A percentile compares a stretch with the other conserved stretches of the same genome.
These are phyloP conservation scores for Fusarium goolgardi DNA, from an alignment of 2,329 filamentous ascomycete genomes.

Conservation along the genomic window DNA sequence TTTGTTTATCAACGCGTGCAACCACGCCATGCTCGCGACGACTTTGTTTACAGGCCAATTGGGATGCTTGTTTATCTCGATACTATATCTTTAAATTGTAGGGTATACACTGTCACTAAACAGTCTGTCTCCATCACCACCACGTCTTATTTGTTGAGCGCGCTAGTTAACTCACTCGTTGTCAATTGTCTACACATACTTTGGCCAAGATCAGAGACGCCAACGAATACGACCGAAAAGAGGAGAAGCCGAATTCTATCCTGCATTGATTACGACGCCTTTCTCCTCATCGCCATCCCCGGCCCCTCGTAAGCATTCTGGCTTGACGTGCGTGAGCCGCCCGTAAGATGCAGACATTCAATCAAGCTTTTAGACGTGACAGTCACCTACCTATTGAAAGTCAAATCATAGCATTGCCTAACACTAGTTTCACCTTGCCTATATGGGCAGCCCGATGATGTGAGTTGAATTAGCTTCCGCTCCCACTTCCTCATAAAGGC, in stretches of 20 bases:
- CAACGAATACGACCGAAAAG: constrained; percentile 17
- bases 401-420: constrained; percentile 7
- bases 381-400: constrained; percentile 22
- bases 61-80: constrained; percentile 3
- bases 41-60: constrained; percentile 1
- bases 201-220: constrained; percentile 14
- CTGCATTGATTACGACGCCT: constrained; percentile 20
- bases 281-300: constrained; percentile 4
- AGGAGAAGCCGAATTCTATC: constrained; percentile 19
- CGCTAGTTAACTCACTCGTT: constrained; percentile 18
- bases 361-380: constrained; percentile 7
- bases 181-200: constrained; percentile 2
- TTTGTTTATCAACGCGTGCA: constrained; percentile 34
- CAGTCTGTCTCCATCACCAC: constrained; percentile 26
- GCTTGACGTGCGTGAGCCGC: constrained; percentile 7
- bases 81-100: neutral
- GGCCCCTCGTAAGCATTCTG: constrained; percentile 13
- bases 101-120: neutral
- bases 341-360: constrained; percentile 1
- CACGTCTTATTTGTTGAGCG: constrained; percentile 20
- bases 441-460: constrained; percentile 3
- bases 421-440: constrained; percentile 4
- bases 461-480: constrained; percentile 10
- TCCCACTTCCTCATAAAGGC: neutral
- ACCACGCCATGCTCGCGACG: constrained; percentile 25